Evolutionary conservation across 179 eudicot species (phyloP).

Genomic region (Beta corolliflora): DNA sequence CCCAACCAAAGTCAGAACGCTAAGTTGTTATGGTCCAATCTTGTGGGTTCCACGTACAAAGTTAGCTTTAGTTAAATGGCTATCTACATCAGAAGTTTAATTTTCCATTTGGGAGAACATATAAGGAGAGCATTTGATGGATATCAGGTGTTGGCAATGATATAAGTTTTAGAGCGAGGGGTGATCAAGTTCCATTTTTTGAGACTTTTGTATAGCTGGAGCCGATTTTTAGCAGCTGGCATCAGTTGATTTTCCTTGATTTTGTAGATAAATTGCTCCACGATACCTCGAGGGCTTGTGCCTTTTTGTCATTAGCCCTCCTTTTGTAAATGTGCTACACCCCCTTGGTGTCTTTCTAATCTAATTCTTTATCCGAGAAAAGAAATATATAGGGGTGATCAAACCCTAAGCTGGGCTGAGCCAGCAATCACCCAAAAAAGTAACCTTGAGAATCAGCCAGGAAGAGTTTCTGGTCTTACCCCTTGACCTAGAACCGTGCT

Average conservation of each 20-base stretch:
- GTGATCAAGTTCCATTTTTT: no score
- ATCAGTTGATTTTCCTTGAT: no score
- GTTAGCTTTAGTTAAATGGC: not conserved
- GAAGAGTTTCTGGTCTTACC: not conserved
- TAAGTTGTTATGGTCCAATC: not conserved
- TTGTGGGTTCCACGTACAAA: not conserved
- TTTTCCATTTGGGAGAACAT: not conserved
- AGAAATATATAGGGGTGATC: no score
- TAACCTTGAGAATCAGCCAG: not conserved
- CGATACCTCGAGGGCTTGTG: no score
- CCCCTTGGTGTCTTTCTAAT: no score
- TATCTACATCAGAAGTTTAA: not conserved
- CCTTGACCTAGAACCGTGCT: not conserved
- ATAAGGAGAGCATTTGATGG: not conserved
- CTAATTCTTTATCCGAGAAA: no score
- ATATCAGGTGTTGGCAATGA: not conserved
- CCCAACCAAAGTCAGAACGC: not conserved
- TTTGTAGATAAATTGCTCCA: no score
- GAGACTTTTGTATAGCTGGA: no score
- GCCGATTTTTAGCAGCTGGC: no score
- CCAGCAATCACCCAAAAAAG: not conserved
- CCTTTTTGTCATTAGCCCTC: no score
- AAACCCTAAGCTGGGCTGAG: not conserved
- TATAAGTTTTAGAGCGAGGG: not conserved
- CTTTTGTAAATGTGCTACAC: no score